phyloP scores from a whole-genome alignment of 768 basidiomycete genomes.

The Mycena galericulata region DNA sequence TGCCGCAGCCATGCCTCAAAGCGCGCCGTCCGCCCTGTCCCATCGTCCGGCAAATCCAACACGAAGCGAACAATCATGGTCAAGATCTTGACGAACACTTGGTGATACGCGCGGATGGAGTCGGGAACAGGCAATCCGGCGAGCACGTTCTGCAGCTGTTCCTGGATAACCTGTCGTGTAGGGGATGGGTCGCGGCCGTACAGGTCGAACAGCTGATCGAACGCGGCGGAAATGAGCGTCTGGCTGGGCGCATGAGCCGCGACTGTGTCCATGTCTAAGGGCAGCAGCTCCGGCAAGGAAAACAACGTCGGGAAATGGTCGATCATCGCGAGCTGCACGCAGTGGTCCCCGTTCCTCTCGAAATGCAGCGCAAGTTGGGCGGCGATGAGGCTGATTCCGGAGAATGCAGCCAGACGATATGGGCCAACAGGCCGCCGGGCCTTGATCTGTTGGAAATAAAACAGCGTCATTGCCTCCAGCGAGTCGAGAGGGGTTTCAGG shows the following conservation, averaged over 20 bases:
- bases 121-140: neutral
- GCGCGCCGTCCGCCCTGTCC: neutral
- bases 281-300: neutral
- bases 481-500: slow-evolving; percentile 35
- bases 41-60: neutral
- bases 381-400: neutral
- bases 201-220: neutral
- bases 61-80: slow-evolving; percentile 2
- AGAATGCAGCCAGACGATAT: slow-evolving; percentile 35
- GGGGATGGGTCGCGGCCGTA: neutral
- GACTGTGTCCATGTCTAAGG: neutral
- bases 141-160: neutral
- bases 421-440: slow-evolving; percentile 32
- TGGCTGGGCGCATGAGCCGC: neutral
- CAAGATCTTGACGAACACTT: neutral
- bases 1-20: neutral
- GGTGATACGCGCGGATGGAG: neutral
- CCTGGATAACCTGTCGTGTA: neutral
- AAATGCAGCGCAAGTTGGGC: neutral
- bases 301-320: slow-evolving; percentile 20
- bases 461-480: slow-evolving; percentile 20
- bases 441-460: slow-evolving; percentile 38
- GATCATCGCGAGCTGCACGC: slow-evolving; percentile 6
- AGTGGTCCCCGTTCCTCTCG: slow-evolving; percentile 7
- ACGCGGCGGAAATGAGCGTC: neutral